These are phyloP conservation scores for Misopates orontium DNA, from an alignment of 257 asterid species.

Conservation along the genomic window DNA sequence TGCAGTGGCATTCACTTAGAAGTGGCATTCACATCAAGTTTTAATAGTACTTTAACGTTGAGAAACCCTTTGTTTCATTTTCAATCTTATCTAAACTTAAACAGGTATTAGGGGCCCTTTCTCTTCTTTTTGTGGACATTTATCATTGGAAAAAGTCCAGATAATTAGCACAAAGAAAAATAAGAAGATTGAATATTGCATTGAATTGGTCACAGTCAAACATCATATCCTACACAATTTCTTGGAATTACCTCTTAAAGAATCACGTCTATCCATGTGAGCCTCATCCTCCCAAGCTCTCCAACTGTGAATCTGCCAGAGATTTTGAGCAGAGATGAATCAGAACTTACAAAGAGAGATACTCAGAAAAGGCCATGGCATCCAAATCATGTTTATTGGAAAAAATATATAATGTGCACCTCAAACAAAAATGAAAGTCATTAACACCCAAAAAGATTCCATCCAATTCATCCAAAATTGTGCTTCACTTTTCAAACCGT, in stretches of 20 bases:
- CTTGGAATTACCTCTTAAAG: slow-evolving; percentile 57
- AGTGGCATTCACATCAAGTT: slow-evolving; percentile 1
- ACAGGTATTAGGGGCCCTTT: no score
- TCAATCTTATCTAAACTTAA: not conserved
- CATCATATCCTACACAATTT: slow-evolving; percentile 11
- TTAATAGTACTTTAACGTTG: not conserved
- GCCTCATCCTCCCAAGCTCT: slow-evolving; percentile 98
- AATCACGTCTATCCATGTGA: slow-evolving; percentile 61
- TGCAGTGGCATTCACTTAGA: slow-evolving; percentile 3
- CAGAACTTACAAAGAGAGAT: slow-evolving; percentile 5
- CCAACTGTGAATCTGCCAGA: slow-evolving; percentile 85
- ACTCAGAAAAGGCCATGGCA: no score
- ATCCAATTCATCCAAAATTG: slow-evolving; percentile 6
- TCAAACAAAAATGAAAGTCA: not conserved
- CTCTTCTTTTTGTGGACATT: no score
- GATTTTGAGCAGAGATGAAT: slow-evolving; percentile 15
- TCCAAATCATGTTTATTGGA: no score
- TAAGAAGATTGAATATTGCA: slow-evolving; percentile 6
- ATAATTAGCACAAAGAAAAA: not conserved
- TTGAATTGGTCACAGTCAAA: slow-evolving; percentile 1
- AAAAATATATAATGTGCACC: no score
- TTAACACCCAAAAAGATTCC: not conserved
- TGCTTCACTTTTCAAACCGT: no score
- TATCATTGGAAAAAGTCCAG: no score
- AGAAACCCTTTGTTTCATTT: slow-evolving; percentile 15